Base-by-base conservation (phyloP, 2,329 filamentous ascomycete genomes). In the Aspergillus versicolor region DNA sequence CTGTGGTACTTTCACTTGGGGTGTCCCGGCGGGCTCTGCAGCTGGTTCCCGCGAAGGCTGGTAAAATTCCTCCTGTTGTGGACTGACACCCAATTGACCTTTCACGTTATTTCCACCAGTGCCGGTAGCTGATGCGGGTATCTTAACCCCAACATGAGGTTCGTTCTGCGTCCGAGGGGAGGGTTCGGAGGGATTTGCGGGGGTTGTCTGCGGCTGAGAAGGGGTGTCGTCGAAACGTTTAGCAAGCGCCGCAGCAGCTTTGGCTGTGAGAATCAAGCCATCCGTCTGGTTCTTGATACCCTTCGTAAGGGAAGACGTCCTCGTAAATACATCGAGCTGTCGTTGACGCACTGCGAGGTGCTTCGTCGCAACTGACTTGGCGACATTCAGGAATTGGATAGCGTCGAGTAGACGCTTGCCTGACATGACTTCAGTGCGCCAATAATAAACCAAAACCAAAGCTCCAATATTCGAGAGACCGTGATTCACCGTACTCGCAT, bases 351-450 rank as follows among this genome's bases (percentile, higher is more conserved):
- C 79, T 42, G 75, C 76, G 56, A 85, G 72, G 68, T 88, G 86
- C 70, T 85, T 83, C 73, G 74, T 79, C 67, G 87, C 88, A 59
- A 92, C 82, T 34, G 83, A 83, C 58, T 86, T 84, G 50, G 88
- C 88, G 70, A 86, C 89, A 78, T 82, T 85, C 72, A 88, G 80
- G 62, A 92, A 80, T 59, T 87, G 84, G 64, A 87, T 85, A 66
- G 89, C 78, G 77, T 92, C 90, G 70, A 92, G 69, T 81, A 84
- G 76, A 84, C 87, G 76, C 82, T 84, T 81, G 56, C 81, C 81
- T 54, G 81, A 78, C 82, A 84, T 84, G 46, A 69, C 50, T 46
- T 49, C 40, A 21, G 19, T 43, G 7, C 30, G 13, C 34, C 6
- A n/a, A n/a, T 37, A 19, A 47, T 46, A 21, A 57, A 15, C 47